These are phyloP conservation scores for Rosa rugosa DNA, from an alignment of 306 rosid species.

Conservation along the genomic window DNA sequence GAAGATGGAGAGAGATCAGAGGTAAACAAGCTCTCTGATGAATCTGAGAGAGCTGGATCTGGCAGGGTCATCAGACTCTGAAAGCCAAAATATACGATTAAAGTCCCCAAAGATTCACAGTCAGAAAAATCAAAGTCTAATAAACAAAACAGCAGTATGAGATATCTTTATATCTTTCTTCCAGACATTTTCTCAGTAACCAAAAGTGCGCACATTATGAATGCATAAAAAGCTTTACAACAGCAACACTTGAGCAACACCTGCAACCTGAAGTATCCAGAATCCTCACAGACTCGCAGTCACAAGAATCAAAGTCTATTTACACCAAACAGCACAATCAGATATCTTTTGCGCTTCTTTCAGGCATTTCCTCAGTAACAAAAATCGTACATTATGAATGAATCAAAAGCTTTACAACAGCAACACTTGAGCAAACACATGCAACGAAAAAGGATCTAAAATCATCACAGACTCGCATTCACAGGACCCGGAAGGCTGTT, in stretches of 20 bases:
- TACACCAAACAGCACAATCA: neutral
- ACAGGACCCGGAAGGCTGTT: too few species aligned
- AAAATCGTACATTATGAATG: neutral
- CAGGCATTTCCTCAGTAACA: neutral
- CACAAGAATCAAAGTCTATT: neutral
- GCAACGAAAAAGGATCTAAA: neutral
- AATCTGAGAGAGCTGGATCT: slow-evolving; percentile 3
- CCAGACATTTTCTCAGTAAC: neutral
- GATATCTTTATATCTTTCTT: neutral
- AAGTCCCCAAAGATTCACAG: neutral
- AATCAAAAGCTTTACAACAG: neutral
- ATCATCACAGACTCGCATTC: neutral
- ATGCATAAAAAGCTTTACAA: neutral
- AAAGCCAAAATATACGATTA: neutral
- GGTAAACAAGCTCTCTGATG: neutral
- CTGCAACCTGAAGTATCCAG: neutral
- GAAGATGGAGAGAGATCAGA: slow-evolving; percentile 14
- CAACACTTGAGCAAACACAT: neutral
- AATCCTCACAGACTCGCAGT: neutral
- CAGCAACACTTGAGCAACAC: neutral
- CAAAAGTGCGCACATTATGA: neutral
- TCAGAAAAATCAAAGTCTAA: neutral
- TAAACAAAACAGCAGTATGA: neutral
- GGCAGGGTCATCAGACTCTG: neutral
- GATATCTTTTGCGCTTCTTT: neutral